Base-by-base conservation (phyloP, 257 asterid species). In the Lavandula angustifolia region DNA sequence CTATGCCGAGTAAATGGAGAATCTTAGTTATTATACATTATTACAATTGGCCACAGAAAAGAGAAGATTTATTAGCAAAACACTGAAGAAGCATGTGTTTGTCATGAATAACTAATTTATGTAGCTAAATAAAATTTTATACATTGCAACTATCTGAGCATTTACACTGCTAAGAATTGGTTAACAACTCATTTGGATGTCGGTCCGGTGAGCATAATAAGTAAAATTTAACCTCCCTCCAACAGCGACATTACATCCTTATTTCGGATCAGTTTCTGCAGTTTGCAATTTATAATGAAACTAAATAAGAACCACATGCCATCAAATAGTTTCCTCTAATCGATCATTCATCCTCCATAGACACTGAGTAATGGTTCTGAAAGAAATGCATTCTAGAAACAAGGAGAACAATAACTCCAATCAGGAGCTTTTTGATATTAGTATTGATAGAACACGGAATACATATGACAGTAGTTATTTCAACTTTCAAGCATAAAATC, bases 371-470 rank as follows among this genome's bases (percentile, higher is more conserved):
- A 41, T 22, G 11, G 63, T 29, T 60, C 54, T n/a, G 35, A 49
- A 11, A 49, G 13, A 27, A 50, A 60, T 41, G 55, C 62, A 51
- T 41, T 17, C 57, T 69, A 60, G 40, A 51, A 60, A 52, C 32
- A 51, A n/a, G 64, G 60, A 27, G 41, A 54, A 41, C 41, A 43
- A 32, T 43, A 16, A 64, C 61, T 52, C 32, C 38, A 27, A 51
- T 7, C 41, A 64, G 52, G 47, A 37, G 32, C 37, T 18, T 4
- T 6, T 48, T 16, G 33, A 47, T 34, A 34, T 10, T 33, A 47
- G 12, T 44, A 3, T 9, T 6, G 53, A 32, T 16, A 48, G 10
- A 47, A 7, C 44, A 33, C 58, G 37, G n/a, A 48, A 13, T 12
- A 40, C 34, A 22, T 18, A 27, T 49, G 42, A n/a, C 61, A 53